Percentiles rank a stretch among this genome's conserved stretches.
These are phyloP conservation scores for Falciphora oryzae DNA, from an alignment of 2,329 filamentous ascomycete genomes.

Conservation along the genomic window DNA sequence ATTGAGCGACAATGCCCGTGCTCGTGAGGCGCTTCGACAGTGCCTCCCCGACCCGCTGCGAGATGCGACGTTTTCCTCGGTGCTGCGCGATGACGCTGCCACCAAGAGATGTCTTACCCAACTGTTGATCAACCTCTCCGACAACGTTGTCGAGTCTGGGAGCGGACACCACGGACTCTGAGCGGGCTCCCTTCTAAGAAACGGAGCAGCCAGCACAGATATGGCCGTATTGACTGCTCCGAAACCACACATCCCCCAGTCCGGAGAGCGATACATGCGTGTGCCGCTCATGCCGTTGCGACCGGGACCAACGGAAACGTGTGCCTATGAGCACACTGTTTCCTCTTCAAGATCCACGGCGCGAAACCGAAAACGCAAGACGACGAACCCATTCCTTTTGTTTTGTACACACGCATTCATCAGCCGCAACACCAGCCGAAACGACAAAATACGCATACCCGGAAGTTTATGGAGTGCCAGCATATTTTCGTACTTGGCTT, in stretches of 20 bases:
- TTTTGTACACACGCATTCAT: not conserved
- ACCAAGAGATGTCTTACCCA: constrained; percentile 98
- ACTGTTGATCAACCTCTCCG: constrained; percentile 90
- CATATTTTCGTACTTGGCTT: not conserved
- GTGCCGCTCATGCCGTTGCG: not conserved
- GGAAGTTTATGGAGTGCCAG: constrained; percentile 7
- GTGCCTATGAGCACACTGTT: not conserved
- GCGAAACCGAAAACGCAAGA: not conserved
- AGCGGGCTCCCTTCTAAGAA: not conserved
- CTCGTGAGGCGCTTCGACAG: constrained; percentile 88
- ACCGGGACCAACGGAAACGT: not conserved
- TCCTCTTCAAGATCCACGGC: not conserved
- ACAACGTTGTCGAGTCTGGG: constrained; percentile 61
- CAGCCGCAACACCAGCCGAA: not conserved
- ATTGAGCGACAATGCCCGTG: constrained; percentile 91
- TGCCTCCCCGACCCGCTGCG: constrained; percentile 98
- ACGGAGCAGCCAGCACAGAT: not conserved
- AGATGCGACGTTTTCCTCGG: constrained; percentile 93
- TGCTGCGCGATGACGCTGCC: constrained; percentile 91
- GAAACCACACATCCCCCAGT: not conserved
- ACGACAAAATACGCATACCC: constrained; percentile 7
- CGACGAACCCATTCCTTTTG: not conserved
- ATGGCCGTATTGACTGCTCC: not conserved
- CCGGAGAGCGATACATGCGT: not conserved
- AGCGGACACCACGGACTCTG: constrained; percentile 18